Evolutionary conservation across 2,329 filamentous ascomycete species (phyloP).

Genomic region (Nemania sp.): DNA sequence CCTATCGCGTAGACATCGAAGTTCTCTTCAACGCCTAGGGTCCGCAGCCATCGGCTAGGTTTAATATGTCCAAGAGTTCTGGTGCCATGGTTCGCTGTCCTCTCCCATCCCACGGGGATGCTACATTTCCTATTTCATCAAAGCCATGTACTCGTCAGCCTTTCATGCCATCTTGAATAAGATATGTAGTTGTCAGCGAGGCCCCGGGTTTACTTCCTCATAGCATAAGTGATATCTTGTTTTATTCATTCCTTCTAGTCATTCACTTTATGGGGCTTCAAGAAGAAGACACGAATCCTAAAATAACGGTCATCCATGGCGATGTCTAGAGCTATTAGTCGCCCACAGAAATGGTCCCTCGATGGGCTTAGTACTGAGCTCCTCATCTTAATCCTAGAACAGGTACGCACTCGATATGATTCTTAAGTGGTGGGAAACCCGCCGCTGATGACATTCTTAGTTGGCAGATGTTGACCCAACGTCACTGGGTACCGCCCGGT

Average conservation of each 20-base stretch:
- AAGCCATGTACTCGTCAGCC: conserved; percentile 1
- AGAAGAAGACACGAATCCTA: conserved; percentile 15
- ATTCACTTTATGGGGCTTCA: conserved; percentile 8
- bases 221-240: conserved; percentile 17
- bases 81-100: conserved; percentile 17
- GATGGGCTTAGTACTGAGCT: conserved; percentile 58
- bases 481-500: conserved; percentile 53
- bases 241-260: background rate
- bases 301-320: conserved; percentile 37
- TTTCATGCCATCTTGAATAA: conserved; percentile 15
- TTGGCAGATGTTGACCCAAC: conserved; percentile 54
- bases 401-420: conserved; percentile 50
- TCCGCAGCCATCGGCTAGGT: conserved; percentile 2
- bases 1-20: conserved; percentile 14
- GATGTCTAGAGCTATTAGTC: conserved; percentile 20
- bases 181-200: conserved; percentile 5
- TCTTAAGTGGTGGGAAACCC: background rate
- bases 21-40: conserved; percentile 10
- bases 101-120: background rate
- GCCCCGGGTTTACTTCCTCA: background rate
- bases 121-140: conserved; percentile 16
- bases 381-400: conserved; percentile 56
- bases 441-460: conserved; percentile 47
- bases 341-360: conserved; percentile 46
- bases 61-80: conserved; percentile 16